Evolutionary conservation across 192 early-diverging fungal species (phyloP), one percentile per base, ranked within the genome.

Genomic region (Coemansia sp.): DNA sequence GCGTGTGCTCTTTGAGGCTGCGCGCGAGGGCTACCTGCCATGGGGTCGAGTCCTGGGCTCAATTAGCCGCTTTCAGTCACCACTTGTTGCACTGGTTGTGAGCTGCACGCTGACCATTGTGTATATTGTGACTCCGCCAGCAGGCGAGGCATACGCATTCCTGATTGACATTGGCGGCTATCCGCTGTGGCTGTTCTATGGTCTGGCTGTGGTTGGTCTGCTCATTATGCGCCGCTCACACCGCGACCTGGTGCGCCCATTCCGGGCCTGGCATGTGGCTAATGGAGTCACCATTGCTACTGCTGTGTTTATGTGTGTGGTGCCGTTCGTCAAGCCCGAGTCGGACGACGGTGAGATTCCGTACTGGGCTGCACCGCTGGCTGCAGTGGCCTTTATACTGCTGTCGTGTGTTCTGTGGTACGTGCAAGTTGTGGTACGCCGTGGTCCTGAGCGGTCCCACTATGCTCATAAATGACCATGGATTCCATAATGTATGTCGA

Each of bases 111-210:
- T 80, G 51, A 66, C 67, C 2, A 48, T 62, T 9, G 51, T 72
- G 60, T 85, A 65, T 68, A 69, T 85, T 14, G 67, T 83, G 23
- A 63, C 61, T 1, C 82, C 76, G 55, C 83, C 79, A 8, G 70
- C 83, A 1, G 79, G 82, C 43, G 69, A 84, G 55, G 82, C 80
- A 2, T 87, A 82, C 59, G 77, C 74, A 38, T 85, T 88, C 25
- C 53, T 87, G 8, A 66, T 87, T 57, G 75, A 87, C 60, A 60
- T 86, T 38, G 67, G 71, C 11, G 71, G 82, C 1, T 88, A 87
- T 43, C 82, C 86, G 5, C 61, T 69, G 10, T 85, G 80, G 76
- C 56, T 83, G 47, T 85, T 88, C 39, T 84, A 83, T 63, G 83
- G 81, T 0, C 38, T 79, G 57, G 69, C 86, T 4, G 72, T 87